Percentiles rank a stretch among this genome's conserved stretches.
These are phyloP conservation scores for Ceratocystis diversiconidia DNA, from an alignment of 2,329 filamentous ascomycete species.

Conservation along the genomic window DNA sequence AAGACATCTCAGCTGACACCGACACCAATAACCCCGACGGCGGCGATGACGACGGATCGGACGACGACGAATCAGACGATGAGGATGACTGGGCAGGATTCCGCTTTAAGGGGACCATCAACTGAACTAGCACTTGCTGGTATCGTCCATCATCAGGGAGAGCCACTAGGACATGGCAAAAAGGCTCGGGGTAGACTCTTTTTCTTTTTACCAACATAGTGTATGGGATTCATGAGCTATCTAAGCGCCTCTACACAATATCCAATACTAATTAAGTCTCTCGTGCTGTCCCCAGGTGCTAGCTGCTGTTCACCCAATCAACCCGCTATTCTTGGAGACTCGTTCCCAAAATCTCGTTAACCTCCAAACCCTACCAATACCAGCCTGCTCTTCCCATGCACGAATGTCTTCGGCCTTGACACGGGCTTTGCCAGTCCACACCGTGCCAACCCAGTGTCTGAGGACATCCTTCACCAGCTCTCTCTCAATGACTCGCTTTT, in stretches of 20 bases:
- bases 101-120: conserved; percentile 16
- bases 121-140: conserved; percentile 7
- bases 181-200: no score
- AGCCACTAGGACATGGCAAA: no score
- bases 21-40: not conserved
- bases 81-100: conserved; percentile 48
- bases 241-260: not conserved
- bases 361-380: conserved; percentile 44
- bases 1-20: conserved; percentile 15
- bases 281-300: no score
- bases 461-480: conserved; percentile 54
- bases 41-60: conserved; percentile 24
- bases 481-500: conserved; percentile 47
- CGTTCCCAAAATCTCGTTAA: conserved; percentile 54
- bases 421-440: conserved; percentile 39
- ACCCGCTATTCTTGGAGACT: conserved; percentile 24
- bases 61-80: conserved; percentile 36
- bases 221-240: no score
- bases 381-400: conserved; percentile 35
- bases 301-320: not conserved
- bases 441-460: conserved; percentile 48
- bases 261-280: no score
- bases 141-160: not conserved
- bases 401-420: conserved; percentile 35
- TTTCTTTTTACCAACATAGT: no score